Conservation (phyloP, 805 yeast species). For the Hanseniaspora taiwanica region DNA sequence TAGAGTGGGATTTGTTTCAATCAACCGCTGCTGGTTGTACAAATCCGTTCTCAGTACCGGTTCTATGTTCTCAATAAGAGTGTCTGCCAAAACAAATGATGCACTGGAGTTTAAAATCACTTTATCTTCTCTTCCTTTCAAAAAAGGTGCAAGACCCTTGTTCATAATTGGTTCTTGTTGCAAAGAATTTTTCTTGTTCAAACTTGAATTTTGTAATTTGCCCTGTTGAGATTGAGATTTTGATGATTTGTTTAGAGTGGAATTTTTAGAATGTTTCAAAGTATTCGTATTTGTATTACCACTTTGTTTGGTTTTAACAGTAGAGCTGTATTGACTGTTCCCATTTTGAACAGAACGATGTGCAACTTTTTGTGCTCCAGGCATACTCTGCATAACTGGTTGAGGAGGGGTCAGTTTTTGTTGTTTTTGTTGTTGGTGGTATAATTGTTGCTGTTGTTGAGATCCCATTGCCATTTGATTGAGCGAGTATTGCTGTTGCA, state of each 20-base stretch:
- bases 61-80: constrained; percentile 22
- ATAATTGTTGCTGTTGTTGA: constrained; percentile 11
- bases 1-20: background rate
- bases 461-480: no score
- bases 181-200: constrained; percentile 16
- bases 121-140: constrained; percentile 9
- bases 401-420: constrained; percentile 6
- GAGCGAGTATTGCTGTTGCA: constrained; percentile 13
- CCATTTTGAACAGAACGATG: constrained; percentile 1
- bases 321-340: constrained; percentile 17
- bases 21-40: background rate
- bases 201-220: background rate
- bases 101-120: constrained; percentile 18
- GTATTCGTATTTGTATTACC: no score
- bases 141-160: constrained; percentile 4
- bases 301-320: constrained; percentile 8
- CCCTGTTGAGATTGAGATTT: background rate
- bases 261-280: no score
- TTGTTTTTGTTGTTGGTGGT: constrained; percentile 7
- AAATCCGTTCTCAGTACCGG: constrained; percentile 24
- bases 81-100: constrained; percentile 16
- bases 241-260: background rate
- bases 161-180: constrained; percentile 22
- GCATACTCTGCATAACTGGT: constrained; percentile 1
- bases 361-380: constrained; percentile 10